These are phyloP conservation scores for Lunularia cruciata DNA, from an alignment of 225 moss, liverwort and hornwort genomes.

Conservation along the genomic window DNA sequence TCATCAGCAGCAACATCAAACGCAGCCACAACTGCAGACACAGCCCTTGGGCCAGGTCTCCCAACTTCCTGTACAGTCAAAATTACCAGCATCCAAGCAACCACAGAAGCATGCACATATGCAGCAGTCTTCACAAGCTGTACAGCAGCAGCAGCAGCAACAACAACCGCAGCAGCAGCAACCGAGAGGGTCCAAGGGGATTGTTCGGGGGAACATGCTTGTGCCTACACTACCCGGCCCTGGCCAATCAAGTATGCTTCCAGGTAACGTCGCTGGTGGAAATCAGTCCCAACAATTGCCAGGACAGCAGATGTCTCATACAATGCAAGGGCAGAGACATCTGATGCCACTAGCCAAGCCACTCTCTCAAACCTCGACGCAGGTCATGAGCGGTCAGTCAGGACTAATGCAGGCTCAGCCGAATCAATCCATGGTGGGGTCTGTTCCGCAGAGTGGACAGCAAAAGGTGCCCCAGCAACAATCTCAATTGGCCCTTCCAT, in stretches of 20 bases:
- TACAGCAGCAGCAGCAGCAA: slow-evolving; percentile 39
- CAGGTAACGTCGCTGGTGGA: slow-evolving; percentile 28
- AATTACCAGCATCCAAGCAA: slow-evolving; percentile 44
- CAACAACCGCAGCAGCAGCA: slow-evolving; percentile 39
- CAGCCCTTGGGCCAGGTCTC: slow-evolving; percentile 41
- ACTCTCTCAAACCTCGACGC: slow-evolving; percentile 26
- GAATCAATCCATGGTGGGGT: slow-evolving; percentile 21
- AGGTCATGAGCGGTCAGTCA: slow-evolving; percentile 29
- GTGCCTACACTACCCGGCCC: slow-evolving; percentile 32
- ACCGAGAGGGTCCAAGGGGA: slow-evolving; percentile 38
- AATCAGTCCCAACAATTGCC: slow-evolving; percentile 35
- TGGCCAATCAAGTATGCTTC: slow-evolving; percentile 36
- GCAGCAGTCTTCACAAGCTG: slow-evolving; percentile 40
- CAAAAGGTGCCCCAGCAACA: slow-evolving; percentile 38
- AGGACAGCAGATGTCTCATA: slow-evolving; percentile 39
- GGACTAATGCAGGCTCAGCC: slow-evolving; percentile 32
- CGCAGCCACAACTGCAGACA: slow-evolving; percentile 37
- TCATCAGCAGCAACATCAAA: slow-evolving; percentile 42
- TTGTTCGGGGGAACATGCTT: slow-evolving; percentile 44
- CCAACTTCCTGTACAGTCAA: slow-evolving; percentile 45
- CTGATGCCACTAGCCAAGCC: slow-evolving; percentile 38
- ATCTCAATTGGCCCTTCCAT: slow-evolving; percentile 14
- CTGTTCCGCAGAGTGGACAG: slow-evolving; percentile 26
- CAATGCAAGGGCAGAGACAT: slow-evolving; percentile 32
- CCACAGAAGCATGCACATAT: slow-evolving; percentile 47